Conservation (phyloP, 345 rosid species). For the Moricandia moricandioides region DNA sequence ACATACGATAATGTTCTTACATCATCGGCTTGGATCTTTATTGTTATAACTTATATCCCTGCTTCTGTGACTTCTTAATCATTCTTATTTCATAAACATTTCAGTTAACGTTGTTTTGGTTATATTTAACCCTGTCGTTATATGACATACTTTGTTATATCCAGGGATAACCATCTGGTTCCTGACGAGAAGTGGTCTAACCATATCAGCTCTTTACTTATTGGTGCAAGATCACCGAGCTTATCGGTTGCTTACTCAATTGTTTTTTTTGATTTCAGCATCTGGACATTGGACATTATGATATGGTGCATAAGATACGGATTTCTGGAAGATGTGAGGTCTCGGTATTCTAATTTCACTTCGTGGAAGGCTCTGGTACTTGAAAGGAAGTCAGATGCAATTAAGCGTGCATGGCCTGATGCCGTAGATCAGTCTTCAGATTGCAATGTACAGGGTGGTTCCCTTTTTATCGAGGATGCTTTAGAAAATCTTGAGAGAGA, state of each 20-base stretch:
- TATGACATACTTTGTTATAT: not conserved
- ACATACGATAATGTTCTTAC: no score
- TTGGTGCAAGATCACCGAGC: no score
- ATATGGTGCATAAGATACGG: slow-evolving; percentile 76
- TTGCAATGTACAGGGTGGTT: slow-evolving; percentile 55
- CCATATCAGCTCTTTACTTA: no score
- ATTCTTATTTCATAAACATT: not conserved
- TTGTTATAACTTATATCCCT: not conserved
- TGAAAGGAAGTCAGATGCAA: slow-evolving; percentile 81
- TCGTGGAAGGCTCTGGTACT: slow-evolving; percentile 59
- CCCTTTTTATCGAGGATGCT: slow-evolving; percentile 96
- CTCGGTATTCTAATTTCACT: slow-evolving; percentile 44
- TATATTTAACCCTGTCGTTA: not conserved
- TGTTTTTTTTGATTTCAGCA: no score
- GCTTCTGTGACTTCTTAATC: not conserved
- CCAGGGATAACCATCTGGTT: no score
- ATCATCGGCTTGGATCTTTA: no score
- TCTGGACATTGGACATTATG: slow-evolving; percentile 68
- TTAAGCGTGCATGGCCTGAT: slow-evolving; percentile 86
- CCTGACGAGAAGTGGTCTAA: no score
- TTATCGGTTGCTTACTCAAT: no score
- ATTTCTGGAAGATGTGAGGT: slow-evolving; percentile 61
- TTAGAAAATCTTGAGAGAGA: slow-evolving; percentile 72
- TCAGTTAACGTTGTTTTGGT: not conserved
- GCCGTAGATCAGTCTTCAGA: slow-evolving; percentile 52